These are phyloP conservation scores for Lantana camara DNA, from an alignment of 257 asterid species.

Conservation along the genomic window DNA sequence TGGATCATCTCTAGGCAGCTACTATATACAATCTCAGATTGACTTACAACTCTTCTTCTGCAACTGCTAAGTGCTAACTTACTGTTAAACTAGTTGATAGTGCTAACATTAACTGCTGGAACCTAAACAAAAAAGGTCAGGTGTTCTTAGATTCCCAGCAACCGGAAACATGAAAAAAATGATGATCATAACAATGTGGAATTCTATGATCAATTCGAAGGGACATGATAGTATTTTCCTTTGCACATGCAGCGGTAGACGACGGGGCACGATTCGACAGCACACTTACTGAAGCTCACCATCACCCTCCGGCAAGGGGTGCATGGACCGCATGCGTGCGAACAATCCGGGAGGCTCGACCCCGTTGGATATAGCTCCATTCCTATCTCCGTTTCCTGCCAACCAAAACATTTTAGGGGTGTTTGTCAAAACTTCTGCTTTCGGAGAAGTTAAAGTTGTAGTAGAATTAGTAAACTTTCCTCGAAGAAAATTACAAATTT, in stretches of 20 bases:
- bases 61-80: conserved; percentile 19
- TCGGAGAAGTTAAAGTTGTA: too few relatives aligned
- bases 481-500: too few relatives aligned
- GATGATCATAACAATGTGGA: too few relatives aligned
- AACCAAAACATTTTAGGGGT: background rate
- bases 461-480: too few relatives aligned
- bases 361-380: conserved; percentile 90
- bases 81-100: conserved; percentile 15
- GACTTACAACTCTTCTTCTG: too few relatives aligned
- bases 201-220: conserved; percentile 60
- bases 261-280: conserved; percentile 89
- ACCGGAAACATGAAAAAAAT: too few relatives aligned
- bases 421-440: too few relatives aligned
- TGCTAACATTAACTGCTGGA: conserved; percentile 1
- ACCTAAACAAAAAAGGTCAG: background rate
- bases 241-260: conserved; percentile 93
- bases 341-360: conserved; percentile 87
- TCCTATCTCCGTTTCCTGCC: conserved; percentile 58
- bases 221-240: conserved; percentile 90
- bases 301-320: conserved; percentile 85
- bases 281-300: conserved; percentile 74
- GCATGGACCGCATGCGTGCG: conserved; percentile 91
- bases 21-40: conserved; percentile 34
- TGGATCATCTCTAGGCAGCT: conserved; percentile 16
- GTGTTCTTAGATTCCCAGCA: too few relatives aligned